Base-by-base conservation (phyloP, 305 asterid species). In the Nicotiana rustica region DNA sequence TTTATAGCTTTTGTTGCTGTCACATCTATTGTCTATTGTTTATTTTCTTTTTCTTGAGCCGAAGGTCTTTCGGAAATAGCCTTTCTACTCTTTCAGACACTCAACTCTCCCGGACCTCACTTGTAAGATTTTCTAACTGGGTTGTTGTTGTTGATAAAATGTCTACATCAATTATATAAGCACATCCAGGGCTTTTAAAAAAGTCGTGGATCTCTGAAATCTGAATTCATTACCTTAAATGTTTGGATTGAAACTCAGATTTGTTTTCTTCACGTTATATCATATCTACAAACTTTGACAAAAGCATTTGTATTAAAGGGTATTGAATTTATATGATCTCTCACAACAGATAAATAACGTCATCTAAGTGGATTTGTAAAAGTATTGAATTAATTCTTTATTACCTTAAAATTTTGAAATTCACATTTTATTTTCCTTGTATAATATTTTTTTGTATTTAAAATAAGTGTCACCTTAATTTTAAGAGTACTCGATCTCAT, bases 221-320 rank as follows among this genome's bases (percentile, higher is more conserved):
- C 49, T 67, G 21, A 15, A 33, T n/a, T 68, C 19, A 15, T 36
- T 36, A 36, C 31, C 6, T n/a, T 38, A 10, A 69, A 18, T 69
- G 77, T 69, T 69, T 71, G 61, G 14, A 44, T 13, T 1, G 4
- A 44, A 18, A 47, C 4, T 71, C 61, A 33, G 36, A 33, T 4
- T 33, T 33, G 36, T 38, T 14, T 14, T 9, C 17, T 17, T 15
- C 25, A n/a, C 2, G n/a, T 36, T n/a, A n/a, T 9, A 68, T 36
- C 35, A 70, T 70, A 19, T 70, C 21, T 7, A 2, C 60, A 19
- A 70, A 70, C 35, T 70, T 70, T 70, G 78, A 33, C 36, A 33
- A 33, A 33, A 33, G 36, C 36, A 33, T 33, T 33, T 33, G 5
- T 33, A 33, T 33, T 33, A 33, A 9, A 44, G 59, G 59, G 59